Evolutionary conservation across 768 basidiomycete genomes (phyloP), one percentile per base, ranked within the genome.

Genomic region (Termitomyces sp.): DNA sequence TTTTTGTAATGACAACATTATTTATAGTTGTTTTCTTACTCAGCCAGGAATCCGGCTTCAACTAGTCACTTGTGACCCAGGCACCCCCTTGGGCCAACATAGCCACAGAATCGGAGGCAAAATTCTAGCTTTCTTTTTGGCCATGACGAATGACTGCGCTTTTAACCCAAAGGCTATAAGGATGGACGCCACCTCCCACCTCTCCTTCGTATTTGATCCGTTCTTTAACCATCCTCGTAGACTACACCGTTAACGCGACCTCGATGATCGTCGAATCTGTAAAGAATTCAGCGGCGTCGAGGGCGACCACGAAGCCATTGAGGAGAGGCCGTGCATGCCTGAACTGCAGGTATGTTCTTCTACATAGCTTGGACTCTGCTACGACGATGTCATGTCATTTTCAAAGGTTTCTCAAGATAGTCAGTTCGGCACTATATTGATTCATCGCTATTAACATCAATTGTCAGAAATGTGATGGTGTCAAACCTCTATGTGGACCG

Each of bases 391-490:
- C 32, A n/a, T 36, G n/a, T 45, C 35, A 35, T 28, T 45, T 51
- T 44, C 32, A 28, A 32, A 82, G 80, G 60, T 77, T 78, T 66
- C 66, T 80, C 44, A 82, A 82, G 66, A 80, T 81, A 59, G 80
- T 80, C 58, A 57, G 78, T 69, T 46, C 33, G 45, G n/a, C 53
- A 14, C 47, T 44, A 32, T 24, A 38, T 36, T 20, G 40, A 52
- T 59, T 48, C 28, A 63, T 33, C 32, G 44, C 38, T 26, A 52
- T 43, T 33, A 57, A 57, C 47, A 52, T 32, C 7, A 16, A 48
- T 51, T 58, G 65, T n/a, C 44, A 84, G 87, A 83, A 82, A 75
- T 90, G 88, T 62, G 87, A 90, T 63, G 85, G 86, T 18, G 67
- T 66, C 3, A 81, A 82, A 56, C 87, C 87, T 2, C 71, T 79